A percentile compares a stretch with the other conserved stretches of the same genome.
Evolutionary conservation across 805 yeast species (phyloP).

Genomic region (Metschnikowia similis): DNA sequence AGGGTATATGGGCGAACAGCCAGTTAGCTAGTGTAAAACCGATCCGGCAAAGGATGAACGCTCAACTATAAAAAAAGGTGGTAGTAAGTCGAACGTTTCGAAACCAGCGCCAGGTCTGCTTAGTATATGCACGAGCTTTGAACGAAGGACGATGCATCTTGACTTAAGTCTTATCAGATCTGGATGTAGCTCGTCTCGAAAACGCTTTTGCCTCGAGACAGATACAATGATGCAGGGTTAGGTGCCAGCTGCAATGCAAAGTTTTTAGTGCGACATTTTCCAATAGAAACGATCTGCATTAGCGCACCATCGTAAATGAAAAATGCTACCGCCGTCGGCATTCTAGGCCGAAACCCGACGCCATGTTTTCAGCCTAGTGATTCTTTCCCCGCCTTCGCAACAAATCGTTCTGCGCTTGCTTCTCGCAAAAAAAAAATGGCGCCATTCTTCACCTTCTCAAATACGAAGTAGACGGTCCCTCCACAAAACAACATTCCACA

Average conservation of each 20-base stretch:
- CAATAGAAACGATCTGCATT: constrained; percentile 1
- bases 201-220: constrained; percentile 1
- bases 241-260: constrained; percentile 2
- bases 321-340: not conserved
- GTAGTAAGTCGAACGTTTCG: not conserved
- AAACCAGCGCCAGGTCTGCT: not conserved
- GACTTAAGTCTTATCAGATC: constrained; percentile 5
- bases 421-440: not conserved
- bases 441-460: not conserved
- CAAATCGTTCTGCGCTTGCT: not conserved
- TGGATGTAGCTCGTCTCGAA: constrained; percentile 2
- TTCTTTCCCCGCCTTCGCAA: not conserved
- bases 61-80: not conserved
- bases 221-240: constrained; percentile 2
- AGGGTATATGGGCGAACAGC: no score
- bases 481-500: not conserved
- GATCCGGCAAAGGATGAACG: not conserved
- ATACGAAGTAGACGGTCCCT: no score
- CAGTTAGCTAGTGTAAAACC: not conserved
- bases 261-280: constrained; percentile 2
- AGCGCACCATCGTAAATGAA: constrained; percentile 1
- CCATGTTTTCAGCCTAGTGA: not conserved
- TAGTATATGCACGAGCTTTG: not conserved
- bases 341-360: not conserved
- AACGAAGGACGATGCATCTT: not conserved